Percentiles rank a stretch among this genome's conserved stretches.
These are phyloP conservation scores for Chytriomyces sp. DNA, from an alignment of 192 early-diverging fungal genomes.

Conservation along the genomic window DNA sequence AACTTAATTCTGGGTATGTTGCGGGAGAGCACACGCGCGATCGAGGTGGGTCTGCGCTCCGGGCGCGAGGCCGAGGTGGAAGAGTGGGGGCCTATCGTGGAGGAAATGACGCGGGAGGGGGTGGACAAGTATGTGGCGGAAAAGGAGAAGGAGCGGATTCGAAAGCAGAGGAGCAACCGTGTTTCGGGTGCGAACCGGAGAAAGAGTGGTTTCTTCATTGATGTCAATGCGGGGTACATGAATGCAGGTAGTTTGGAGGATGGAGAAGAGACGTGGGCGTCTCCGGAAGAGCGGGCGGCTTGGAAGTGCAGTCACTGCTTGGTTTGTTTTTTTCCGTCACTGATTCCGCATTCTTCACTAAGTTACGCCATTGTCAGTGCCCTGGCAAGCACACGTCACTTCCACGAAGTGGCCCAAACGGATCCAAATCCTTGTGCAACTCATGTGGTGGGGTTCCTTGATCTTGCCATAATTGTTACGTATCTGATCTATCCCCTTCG, in stretches of 20 bases:
- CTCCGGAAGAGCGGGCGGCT: constrained; percentile 5
- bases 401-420: constrained; percentile 20
- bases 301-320: constrained; percentile 27
- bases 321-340: constrained; percentile 3
- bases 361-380: constrained; percentile 5
- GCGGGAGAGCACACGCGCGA: constrained; percentile 7
- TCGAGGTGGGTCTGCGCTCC: constrained; percentile 3
- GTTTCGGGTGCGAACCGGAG: background rate
- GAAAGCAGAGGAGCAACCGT: constrained; percentile 6
- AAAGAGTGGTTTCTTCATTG: background rate
- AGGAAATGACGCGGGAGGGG: constrained; percentile 19
- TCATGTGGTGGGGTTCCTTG: constrained; percentile 19
- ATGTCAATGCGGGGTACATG: background rate
- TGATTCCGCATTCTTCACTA: background rate
- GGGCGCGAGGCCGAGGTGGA: constrained; percentile 15
- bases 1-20: constrained; percentile 27
- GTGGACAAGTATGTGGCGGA: constrained; percentile 6
- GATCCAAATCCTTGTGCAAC: constrained; percentile 20
- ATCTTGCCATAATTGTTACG: no score
- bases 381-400: constrained; percentile 19
- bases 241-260: background rate
- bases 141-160: constrained; percentile 14
- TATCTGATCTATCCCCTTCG: background rate
- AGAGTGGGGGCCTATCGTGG: constrained; percentile 34
- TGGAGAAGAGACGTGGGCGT: constrained; percentile 20